Conservation (phyloP, 768 basidiomycete species). For the Bullera alba region DNA sequence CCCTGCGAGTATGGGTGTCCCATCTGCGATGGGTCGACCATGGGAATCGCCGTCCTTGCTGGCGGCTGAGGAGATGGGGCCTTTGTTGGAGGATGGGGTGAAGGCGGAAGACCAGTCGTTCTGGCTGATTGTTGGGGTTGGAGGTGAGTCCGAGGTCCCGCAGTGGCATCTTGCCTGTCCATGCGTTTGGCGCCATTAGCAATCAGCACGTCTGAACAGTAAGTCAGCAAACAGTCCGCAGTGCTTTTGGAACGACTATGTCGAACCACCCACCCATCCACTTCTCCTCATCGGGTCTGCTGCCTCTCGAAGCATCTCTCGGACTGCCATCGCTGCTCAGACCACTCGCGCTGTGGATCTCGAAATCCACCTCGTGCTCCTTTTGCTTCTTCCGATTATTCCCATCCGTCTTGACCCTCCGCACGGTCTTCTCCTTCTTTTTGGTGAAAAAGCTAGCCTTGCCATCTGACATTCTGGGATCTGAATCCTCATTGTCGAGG, state of each 20-base stretch:
- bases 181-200: constrained; percentile 40
- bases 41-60: too few relatives aligned
- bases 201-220: constrained; percentile 30
- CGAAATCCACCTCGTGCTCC: constrained; percentile 32
- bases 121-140: not conserved
- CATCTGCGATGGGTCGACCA: too few relatives aligned
- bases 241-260: not conserved
- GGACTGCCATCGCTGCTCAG: constrained; percentile 17
- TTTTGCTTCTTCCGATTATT: constrained; percentile 2
- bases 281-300: constrained; percentile 24
- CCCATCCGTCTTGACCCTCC: constrained; percentile 16
- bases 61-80: not conserved
- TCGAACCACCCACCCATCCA: constrained; percentile 40
- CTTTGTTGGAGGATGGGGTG: constrained; percentile 7
- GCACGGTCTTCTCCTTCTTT: constrained; percentile 4
- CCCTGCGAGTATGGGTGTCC: too few relatives aligned
- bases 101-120: constrained; percentile 4
- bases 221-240: not conserved
- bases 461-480: too few relatives aligned
- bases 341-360: constrained; percentile 31
- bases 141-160: not conserved
- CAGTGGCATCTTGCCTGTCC: constrained; percentile 25
- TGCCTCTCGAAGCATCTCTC: not conserved
- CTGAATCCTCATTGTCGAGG: too few relatives aligned
- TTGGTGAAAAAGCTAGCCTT: constrained; percentile 13